Evolutionary conservation across 768 basidiomycete genomes (phyloP), one percentile per base, ranked within the genome.

Genomic region (Crepidotus variabilis): DNA sequence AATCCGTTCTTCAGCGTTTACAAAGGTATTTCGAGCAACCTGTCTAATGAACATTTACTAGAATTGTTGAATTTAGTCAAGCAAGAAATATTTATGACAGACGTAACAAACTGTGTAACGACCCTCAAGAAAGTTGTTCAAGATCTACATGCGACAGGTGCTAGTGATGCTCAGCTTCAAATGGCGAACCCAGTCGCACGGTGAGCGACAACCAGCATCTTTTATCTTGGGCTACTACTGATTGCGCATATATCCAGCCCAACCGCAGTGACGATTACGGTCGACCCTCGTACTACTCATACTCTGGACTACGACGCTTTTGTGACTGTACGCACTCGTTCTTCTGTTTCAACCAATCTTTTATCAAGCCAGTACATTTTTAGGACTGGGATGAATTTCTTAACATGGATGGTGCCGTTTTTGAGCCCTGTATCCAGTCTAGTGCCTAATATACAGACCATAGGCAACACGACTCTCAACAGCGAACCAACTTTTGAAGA

Each of bases 31-130:
- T n/a, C 22, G 10, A 14, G 35, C 47, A 20, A 28, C 45, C 24
- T 8, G 0, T 13, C 3, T 20, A 9, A 33, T 14, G 20, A 7
- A 45, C 20, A 32, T 13, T 39, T 20, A 6, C 53, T 35, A 33
- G 20, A 20, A 49, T 16, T 32, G 39, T 5, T 47, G 51, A 52
- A 35, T 24, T 1, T 50, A 92, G 90, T 90, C 60, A 92, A 92
- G 68, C 87, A 92, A 72, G 90, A 93, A 46, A 84, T 92, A 6
- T 87, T 95, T 60, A 72, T 88, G 63, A 78, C 82, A 16, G 94
- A 96, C 68, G 90, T 94, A 34, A 87, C 84, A 33, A 80, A 78
- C 18, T 93, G 91, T 64, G 90, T 88, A 60, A 75, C 84, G 36
- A 79, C 87, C 10, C 75, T 96, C 47, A 92, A 90, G 74, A 90